These are phyloP conservation scores for Serendipita sp. DNA, from an alignment of 768 basidiomycete species.

Conservation along the genomic window DNA sequence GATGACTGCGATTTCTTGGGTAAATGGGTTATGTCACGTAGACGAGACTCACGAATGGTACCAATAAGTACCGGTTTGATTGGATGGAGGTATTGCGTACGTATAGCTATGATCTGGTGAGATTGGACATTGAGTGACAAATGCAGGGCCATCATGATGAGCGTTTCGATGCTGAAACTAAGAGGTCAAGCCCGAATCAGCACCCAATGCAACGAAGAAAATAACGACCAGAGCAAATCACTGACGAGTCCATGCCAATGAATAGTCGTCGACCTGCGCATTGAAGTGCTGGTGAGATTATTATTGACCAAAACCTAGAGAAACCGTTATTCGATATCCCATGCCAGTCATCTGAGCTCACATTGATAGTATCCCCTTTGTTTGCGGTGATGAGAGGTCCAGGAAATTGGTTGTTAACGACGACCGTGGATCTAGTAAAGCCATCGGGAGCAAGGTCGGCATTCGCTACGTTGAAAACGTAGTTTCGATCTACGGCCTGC, in stretches of 20 bases:
- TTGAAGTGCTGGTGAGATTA: neutral
- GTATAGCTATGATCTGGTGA: constrained; percentile 14
- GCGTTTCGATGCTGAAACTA: constrained; percentile 4
- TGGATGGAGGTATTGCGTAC: neutral
- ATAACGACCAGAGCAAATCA: neutral
- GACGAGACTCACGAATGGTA: constrained; percentile 5
- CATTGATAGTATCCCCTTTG: constrained; percentile 19
- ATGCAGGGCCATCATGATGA: constrained; percentile 12
- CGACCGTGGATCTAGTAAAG: constrained; percentile 27
- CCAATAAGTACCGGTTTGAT: constrained; percentile 12
- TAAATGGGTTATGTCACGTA: too few relatives aligned
- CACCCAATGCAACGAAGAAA: neutral
- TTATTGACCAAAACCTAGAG: constrained; percentile 7
- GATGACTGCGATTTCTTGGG: neutral
- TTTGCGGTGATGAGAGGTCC: constrained; percentile 32
- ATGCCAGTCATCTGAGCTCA: neutral
- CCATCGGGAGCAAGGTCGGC: constrained; percentile 36
- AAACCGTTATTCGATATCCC: neutral
- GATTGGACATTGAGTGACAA: constrained; percentile 29
- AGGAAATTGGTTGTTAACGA: constrained; percentile 28
- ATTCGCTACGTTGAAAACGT: constrained; percentile 26
- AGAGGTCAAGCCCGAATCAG: too few relatives aligned
- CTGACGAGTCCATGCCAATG: constrained; percentile 9
- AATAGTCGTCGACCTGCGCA: constrained; percentile 4
- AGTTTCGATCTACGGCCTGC: neutral